Percentiles rank a stretch among this genome's conserved stretches.
phyloP scores from a whole-genome alignment of 306 rosid genomes.

The Rosa persica region DNA sequence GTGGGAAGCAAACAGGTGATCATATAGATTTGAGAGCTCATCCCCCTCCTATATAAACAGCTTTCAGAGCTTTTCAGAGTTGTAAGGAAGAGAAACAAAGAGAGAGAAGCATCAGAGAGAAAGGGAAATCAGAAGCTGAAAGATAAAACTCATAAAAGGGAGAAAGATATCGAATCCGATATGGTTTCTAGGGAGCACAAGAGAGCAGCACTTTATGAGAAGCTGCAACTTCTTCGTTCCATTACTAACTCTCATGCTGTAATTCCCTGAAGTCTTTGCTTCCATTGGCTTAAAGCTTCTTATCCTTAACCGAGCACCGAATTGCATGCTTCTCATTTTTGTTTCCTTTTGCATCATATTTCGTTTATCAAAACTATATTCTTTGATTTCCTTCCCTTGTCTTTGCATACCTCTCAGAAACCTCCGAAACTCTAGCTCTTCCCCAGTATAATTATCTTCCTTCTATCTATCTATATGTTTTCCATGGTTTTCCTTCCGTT shows the following conservation, averaged over 20 bases:
- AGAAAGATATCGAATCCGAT: slow-evolving; percentile 4
- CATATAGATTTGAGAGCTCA: slow-evolving; percentile 69
- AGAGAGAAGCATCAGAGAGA: not conserved
- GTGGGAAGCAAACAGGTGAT: slow-evolving; percentile 72
- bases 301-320: not conserved
- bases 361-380: not conserved
- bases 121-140: slow-evolving; percentile 5
- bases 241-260: slow-evolving; percentile 95
- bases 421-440: not conserved
- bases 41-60: slow-evolving; percentile 53
- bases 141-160: slow-evolving; percentile 2
- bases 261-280: slow-evolving; percentile 43
- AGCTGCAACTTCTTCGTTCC: slow-evolving; percentile 96
- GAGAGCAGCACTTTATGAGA: slow-evolving; percentile 82
- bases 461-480: not conserved
- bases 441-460: not conserved
- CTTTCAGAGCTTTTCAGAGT: slow-evolving; percentile 40
- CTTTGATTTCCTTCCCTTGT: not conserved
- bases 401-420: not conserved
- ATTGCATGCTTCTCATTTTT: not conserved
- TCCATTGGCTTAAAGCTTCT: slow-evolving; percentile 36
- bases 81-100: slow-evolving; percentile 18
- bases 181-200: slow-evolving; percentile 93
- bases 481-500: not conserved
- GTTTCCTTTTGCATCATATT: not conserved